Conservation (phyloP, 257 asterid genomes). For the Schizonepeta tenuifolia region DNA sequence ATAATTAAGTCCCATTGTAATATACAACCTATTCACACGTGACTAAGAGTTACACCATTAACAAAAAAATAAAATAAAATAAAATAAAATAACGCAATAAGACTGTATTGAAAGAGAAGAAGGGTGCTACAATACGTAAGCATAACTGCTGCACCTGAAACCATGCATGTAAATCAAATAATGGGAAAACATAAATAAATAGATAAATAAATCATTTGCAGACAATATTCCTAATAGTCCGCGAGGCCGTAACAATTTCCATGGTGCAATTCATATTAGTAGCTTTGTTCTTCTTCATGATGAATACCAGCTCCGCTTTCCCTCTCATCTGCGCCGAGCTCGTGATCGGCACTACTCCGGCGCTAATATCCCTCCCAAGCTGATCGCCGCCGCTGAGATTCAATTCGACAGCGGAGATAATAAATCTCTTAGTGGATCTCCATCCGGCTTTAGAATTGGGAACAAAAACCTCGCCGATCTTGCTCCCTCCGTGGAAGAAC, state of each 20-base stretch:
- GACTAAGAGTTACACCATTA: too few species aligned
- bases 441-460: conserved; percentile 25
- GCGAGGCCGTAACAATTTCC: conserved; percentile 25
- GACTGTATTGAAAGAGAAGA: too few species aligned
- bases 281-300: conserved; percentile 48
- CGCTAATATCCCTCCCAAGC: conserved; percentile 24
- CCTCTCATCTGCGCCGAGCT: conserved; percentile 41
- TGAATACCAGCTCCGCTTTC: conserved; percentile 39
- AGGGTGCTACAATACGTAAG: too few species aligned
- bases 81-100: too few species aligned
- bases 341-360: conserved; percentile 36
- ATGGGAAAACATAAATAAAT: neutral
- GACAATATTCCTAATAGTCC: conserved; percentile 18
- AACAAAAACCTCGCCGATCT: conserved; percentile 41
- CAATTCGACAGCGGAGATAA: conserved; percentile 21
- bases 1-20: too few species aligned
- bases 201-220: neutral
- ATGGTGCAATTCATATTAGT: conserved; percentile 47
- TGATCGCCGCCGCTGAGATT: neutral
- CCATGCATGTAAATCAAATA: too few species aligned
- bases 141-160: too few species aligned
- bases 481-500: conserved; percentile 32
- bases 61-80: too few species aligned
- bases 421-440: conserved; percentile 36
- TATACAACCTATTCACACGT: too few species aligned